Conservation (phyloP, 768 basidiomycete genomes). For the Myochromella boudieri region DNA sequence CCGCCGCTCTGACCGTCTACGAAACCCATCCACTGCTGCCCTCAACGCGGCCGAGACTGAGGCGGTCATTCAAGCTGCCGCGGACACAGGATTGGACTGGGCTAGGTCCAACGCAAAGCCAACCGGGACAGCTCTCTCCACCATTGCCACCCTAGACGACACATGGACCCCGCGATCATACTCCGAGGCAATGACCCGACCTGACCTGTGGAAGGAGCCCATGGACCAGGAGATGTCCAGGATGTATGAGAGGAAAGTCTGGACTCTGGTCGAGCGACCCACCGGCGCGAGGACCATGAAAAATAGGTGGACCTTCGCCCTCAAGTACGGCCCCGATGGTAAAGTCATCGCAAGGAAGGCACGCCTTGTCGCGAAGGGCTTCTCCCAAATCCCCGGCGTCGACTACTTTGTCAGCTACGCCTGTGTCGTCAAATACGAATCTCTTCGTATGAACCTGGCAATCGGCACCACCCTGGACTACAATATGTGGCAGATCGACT, state of each 20-base stretch:
- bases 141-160: too few species aligned
- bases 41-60: neutral
- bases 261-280: neutral
- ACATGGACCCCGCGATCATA: neutral
- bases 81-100: neutral
- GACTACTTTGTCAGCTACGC: constrained; percentile 21
- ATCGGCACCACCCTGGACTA: constrained; percentile 17
- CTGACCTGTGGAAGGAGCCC: constrained; percentile 1
- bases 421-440: constrained; percentile 6
- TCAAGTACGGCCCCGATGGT: too few species aligned
- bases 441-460: too few species aligned
- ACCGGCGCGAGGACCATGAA: neutral
- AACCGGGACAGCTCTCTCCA: neutral
- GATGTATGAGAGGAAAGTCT: constrained; percentile 2
- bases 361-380: too few species aligned
- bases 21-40: neutral
- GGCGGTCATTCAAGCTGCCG: neutral
- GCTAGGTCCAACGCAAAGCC: neutral
- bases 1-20: too few species aligned
- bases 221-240: neutral
- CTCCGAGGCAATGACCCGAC: too few species aligned
- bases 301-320: too few species aligned
- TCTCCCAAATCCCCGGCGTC: constrained; percentile 25
- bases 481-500: constrained; percentile 30
- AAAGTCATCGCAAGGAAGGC: too few species aligned